Evolutionary conservation across 2,329 filamentous ascomycete species (phyloP).

Genomic region (Fusarium nodosum): DNA sequence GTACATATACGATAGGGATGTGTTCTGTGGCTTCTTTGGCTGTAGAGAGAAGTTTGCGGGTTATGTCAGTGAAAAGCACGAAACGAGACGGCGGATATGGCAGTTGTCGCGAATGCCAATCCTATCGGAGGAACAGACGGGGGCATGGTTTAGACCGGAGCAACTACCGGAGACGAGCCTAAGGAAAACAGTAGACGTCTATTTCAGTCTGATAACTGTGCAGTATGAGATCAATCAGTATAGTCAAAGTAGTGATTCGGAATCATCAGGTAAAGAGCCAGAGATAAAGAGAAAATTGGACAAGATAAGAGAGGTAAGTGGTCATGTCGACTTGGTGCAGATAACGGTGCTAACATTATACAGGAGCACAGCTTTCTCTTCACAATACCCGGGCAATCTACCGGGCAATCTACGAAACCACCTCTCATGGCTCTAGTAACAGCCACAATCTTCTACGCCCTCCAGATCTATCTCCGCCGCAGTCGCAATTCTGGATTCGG

Average conservation of each 20-base stretch:
- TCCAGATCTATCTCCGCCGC: conserved; percentile 1
- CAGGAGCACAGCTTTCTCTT: conserved; percentile 21
- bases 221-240: conserved; percentile 27
- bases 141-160: conserved; percentile 6
- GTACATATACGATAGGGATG: conserved; percentile 20
- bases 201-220: conserved; percentile 10
- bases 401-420: background rate
- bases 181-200: background rate
- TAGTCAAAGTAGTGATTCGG: background rate
- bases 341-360: rapidly evolving
- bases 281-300: conserved; percentile 13
- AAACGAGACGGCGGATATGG: conserved; percentile 24
- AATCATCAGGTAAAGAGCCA: background rate
- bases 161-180: background rate
- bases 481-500: conserved; percentile 8
- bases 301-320: conserved; percentile 7
- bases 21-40: conserved; percentile 22
- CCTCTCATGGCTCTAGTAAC: conserved; percentile 20
- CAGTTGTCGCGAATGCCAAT: conserved; percentile 7
- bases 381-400: background rate
- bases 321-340: rapidly evolving
- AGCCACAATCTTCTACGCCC: conserved; percentile 9
- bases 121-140: background rate
- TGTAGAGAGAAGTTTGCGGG: conserved; percentile 4
- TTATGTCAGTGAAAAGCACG: conserved; percentile 18